Base-by-base conservation (phyloP, 2,329 filamentous ascomycete species). In the Neonectria coccinea region DNA sequence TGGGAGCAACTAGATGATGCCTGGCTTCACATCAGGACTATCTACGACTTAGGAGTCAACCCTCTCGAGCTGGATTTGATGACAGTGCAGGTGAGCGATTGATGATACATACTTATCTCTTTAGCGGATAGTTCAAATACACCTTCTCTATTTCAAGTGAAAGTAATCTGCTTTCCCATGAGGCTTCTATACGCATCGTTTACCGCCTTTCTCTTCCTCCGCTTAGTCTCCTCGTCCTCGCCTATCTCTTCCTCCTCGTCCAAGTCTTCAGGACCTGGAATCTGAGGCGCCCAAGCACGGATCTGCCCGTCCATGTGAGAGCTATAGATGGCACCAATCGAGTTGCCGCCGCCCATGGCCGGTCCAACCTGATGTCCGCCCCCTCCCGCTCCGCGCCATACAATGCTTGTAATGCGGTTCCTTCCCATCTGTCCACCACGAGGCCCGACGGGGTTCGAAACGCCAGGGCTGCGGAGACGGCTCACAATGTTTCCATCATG, bases 291-390 rank as follows among this genome's bases (percentile, higher is more conserved):
- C 94, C 95, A 97, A 4, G 88, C 87, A 48, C 91, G 86, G 62
- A 98, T 95, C 56, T 90, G 91, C 0, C 95, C 95, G 75, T 97
- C 93, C 3, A 90, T 84, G 73, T 97, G 93, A 2, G 89, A 91
- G 57, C 93, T 96, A 79, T 93, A 97, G 62, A 97, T 74, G 9
- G 81, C 84, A 0, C 86, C 86, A 5, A 83, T 70, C 20, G 81
- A 82, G 65, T 84, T 86, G 2, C 77, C 80, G 2, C 86, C 86
- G 4, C 86, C 86, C 82, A 87, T 86, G 69, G 91, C 89, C 1
- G 90, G 76, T 0, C 88, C 89, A 7, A 83, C 83, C 4, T 84
- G 84, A 2, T 82, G 81, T 14, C 85, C 85, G 22, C 86, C 84
- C 33, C 92, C 92, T 1, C 87, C 86, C 3, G 83, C 80, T 2